Evolutionary conservation across 306 rosid species (phyloP), one percentile per base, ranked within the genome.

Genomic region (Begonia peltatifolia): DNA sequence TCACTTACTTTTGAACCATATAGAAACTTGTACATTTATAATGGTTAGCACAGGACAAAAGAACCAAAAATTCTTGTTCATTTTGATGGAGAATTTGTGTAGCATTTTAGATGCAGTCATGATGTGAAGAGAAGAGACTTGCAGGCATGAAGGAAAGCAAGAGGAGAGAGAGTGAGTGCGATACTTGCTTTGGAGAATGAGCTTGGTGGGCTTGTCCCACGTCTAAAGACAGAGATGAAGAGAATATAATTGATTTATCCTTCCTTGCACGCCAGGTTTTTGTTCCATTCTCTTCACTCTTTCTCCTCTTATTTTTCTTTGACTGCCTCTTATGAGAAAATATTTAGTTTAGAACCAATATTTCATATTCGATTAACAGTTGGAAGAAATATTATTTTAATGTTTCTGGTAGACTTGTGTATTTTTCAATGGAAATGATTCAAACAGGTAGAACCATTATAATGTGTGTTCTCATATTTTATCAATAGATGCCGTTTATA

Each of bases 311-410:
- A 1, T 25, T 25, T 25, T 25, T 25, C 1, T 25, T 14, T 54
- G 65, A 64, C 87, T 72, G 79, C 69, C 14, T 63, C 38, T 30
- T 30, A 30, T 30, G 38, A 30, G 1, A 5, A 30, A 30, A 2
- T 30, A 30, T 30, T 30, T 30, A 30, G 38, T 30, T 2, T 30
- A 30, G 38, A 30, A 30, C 38, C 9, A 30, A 30, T 30, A 30
- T 30, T 30, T 30, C 6, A 3, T 25, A 25, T 25, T 25, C 18
- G 35, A 25, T 25, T 2, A 25, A 25, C 35, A 3, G 35, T 25
- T 25, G 35, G 6, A 25, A 25, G 2, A 25, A 25, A 25, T 25
- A 25, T 25, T 25, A 6, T 6, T 25, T 3, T 3, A 3, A 25
- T 25, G 6, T 25, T 25, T 25, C 35, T 23, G 2, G 30, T n/a